Evolutionary conservation across 2,329 filamentous ascomycete species (phyloP).

Genomic region (Ceratocystis colombiana): DNA sequence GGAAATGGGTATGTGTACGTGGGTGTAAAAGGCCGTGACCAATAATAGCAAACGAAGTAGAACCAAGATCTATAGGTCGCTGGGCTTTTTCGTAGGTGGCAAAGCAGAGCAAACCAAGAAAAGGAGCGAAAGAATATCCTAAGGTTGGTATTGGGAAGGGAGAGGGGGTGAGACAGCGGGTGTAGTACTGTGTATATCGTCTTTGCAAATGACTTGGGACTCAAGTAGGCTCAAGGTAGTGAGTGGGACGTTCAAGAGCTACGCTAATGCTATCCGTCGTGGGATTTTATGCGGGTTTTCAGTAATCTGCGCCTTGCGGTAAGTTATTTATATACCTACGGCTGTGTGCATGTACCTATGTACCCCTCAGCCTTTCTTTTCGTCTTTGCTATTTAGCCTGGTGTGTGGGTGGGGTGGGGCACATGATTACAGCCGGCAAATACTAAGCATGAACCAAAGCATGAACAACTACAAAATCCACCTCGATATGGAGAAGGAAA

Average conservation of each 20-base stretch:
- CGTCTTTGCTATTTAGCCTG: neutral
- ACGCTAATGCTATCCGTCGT: neutral
- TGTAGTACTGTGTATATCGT: neutral
- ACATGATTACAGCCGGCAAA: conserved; percentile 3
- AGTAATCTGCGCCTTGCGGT: neutral
- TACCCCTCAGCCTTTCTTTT: neutral
- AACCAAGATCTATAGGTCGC: neutral
- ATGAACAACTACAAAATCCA: conserved; percentile 7
- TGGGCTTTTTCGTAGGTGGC: neutral
- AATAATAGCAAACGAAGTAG: neutral
- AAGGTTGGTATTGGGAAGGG: neutral
- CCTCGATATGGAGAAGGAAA: neutral
- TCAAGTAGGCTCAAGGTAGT: neutral
- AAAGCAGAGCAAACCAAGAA: neutral
- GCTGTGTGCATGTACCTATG: neutral
- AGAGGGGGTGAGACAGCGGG: neutral
- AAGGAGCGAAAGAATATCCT: neutral
- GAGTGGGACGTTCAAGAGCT: neutral
- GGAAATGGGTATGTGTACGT: neutral
- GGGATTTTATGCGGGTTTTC: neutral
- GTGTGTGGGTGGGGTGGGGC: neutral
- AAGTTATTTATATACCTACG: neutral
- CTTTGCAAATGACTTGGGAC: neutral
- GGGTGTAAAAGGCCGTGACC: neutral
- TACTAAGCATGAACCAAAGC: neutral